These are phyloP conservation scores for Tetrahymena elliotti DNA, from an alignment of 73 alveolate genomes.

Conservation along the genomic window DNA sequence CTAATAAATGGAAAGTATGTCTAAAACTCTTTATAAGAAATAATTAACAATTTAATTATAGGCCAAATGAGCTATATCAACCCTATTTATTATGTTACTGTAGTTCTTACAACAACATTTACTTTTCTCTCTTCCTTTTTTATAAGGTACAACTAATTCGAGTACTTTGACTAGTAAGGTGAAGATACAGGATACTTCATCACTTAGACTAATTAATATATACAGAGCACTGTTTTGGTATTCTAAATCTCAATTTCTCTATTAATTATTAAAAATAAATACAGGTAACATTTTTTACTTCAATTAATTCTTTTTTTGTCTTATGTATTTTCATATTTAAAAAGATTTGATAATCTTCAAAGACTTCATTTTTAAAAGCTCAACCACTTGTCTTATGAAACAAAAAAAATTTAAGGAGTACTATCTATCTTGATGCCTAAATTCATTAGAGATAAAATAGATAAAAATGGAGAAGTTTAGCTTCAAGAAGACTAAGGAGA, in stretches of 20 bases:
- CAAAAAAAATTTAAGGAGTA: constrained; percentile 22
- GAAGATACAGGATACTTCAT: not conserved
- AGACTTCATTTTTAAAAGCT: not conserved
- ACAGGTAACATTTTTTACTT: not conserved
- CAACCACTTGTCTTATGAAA: constrained; percentile 3
- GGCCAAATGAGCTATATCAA: not conserved
- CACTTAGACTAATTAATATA: not conserved
- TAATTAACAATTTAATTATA: not conserved
- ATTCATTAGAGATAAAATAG: constrained; percentile 39
- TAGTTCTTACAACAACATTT: not conserved
- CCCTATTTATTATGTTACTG: not conserved
- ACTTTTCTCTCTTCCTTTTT: not conserved
- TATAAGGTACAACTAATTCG: not conserved
- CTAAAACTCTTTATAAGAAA: not conserved
- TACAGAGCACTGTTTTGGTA: not conserved
- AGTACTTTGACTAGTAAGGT: not conserved
- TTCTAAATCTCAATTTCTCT: not conserved
- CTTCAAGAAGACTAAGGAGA: constrained; percentile 36
- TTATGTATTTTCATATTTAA: not conserved
- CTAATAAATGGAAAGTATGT: not conserved
- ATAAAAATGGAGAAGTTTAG: constrained; percentile 27
- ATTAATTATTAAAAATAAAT: not conserved
- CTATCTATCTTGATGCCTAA: constrained; percentile 41
- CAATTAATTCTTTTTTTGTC: not conserved
- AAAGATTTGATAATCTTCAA: not conserved